These are phyloP conservation scores for Aspergillus sp. DNA, from an alignment of 2,329 filamentous ascomycete genomes.

Conservation along the genomic window DNA sequence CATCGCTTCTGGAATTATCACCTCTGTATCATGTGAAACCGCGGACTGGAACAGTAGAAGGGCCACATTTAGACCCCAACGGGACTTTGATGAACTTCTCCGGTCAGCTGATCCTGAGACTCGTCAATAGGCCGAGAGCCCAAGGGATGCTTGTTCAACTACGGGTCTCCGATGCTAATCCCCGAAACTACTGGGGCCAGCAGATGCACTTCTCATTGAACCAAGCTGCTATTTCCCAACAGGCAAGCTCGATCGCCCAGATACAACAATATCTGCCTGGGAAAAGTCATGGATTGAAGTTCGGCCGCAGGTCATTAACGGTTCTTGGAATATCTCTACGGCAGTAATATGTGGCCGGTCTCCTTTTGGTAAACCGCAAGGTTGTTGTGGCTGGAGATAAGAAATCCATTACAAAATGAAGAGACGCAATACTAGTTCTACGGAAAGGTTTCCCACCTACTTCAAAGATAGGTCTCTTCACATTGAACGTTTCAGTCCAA, in stretches of 20 bases:
- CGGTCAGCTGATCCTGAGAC: neutral
- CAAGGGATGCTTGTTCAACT: neutral
- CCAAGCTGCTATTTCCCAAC: neutral
- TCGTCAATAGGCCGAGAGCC: neutral
- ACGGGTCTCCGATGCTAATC: neutral
- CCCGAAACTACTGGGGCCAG: neutral
- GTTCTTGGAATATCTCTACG: neutral
- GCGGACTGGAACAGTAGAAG: no score
- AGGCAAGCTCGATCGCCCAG: neutral
- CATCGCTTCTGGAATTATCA: no score
- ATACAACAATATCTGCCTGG: neutral
- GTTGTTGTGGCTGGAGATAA: no score
- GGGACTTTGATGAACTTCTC: neutral
- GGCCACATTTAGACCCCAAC: no score
- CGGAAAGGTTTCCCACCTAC: no score
- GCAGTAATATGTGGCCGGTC: neutral
- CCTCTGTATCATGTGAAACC: no score
- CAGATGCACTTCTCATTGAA: neutral
- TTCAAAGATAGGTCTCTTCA: no score
- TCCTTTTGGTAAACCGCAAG: neutral
- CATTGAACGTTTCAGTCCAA: no score
- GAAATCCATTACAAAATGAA: no score
- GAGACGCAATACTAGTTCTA: no score
- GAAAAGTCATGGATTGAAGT: neutral
- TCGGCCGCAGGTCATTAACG: neutral